Evolutionary conservation across 192 early-diverging fungal species (phyloP), one percentile per base, ranked within the genome.

Genomic region (Podila clonocystis): DNA sequence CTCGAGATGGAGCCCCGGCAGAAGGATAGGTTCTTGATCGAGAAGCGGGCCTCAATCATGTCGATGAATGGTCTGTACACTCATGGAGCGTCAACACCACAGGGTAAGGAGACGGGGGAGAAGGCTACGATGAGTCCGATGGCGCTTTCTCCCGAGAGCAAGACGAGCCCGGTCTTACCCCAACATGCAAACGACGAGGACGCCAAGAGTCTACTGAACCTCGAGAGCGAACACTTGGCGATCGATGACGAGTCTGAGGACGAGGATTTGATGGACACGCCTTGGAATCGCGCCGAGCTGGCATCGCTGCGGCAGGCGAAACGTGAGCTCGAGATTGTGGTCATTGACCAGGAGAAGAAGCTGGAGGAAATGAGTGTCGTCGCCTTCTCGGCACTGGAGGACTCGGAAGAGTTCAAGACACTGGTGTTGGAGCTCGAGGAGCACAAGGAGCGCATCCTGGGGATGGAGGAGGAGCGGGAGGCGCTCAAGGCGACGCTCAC

Each of bases 271-370:
- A 45, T 66, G 82, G 85, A 62, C 12, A 72, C 69, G 62, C 77
- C 70, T 15, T 84, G 83, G 68, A 67, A 86, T 33, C 68, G 83
- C 2, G 68, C 75, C 1, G 87, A 89, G 55, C 70, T 86, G 0
- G 73, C 74, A 28, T 82, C 79, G 3, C 65, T 85, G 5, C 63
- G 72, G 24, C 78, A 83, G 67, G 72, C 74, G 8, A 89, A 84
- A 28, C 83, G 85, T 7, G 87, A 89, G 58, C 77, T 91, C 26
- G 88, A 91, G 49, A 86, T 88, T 63, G 84, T 89, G 2, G 73
- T 84, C 9, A 69, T 63, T 36, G 85, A 88, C 20, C 82, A 83
- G 34, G 84, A 85, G 57, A 83, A 85, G 57, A 75, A 82, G 50
- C 73, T 85, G 7, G 86, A 88, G 57, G 70, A 83, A 19, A 65